Conservation (phyloP, 805 yeast species). For the Metschnikowia reukaufii region DNA sequence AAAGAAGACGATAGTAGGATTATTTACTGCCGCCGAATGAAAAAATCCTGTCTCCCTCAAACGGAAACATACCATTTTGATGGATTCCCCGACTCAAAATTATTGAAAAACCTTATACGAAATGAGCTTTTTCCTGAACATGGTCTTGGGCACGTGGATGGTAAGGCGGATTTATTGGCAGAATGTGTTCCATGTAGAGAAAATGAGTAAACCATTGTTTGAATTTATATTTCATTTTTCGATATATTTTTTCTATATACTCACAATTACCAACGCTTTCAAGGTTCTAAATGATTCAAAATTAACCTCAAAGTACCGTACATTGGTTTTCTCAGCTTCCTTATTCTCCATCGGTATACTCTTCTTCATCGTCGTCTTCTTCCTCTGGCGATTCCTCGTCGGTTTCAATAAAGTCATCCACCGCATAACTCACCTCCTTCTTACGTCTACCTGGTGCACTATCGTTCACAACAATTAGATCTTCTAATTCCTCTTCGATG, state of each 20-base stretch:
- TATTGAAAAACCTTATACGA: constrained; percentile 66
- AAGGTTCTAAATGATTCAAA: too few species aligned
- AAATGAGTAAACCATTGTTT: constrained; percentile 2
- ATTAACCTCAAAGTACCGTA: too few species aligned
- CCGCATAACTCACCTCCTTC: constrained; percentile 16
- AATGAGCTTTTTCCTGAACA: constrained; percentile 55
- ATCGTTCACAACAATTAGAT: constrained; percentile 13
- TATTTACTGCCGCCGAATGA: constrained; percentile 59
- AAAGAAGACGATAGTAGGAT: constrained; percentile 11
- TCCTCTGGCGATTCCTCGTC: constrained; percentile 13
- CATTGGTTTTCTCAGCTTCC: too few species aligned
- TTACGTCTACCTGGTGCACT: constrained; percentile 14
- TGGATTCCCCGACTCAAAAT: constrained; percentile 88
- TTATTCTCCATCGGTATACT: constrained; percentile 10
- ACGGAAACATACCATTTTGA: constrained; percentile 42
- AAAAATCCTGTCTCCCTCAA: constrained; percentile 31
- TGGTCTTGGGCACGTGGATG: constrained; percentile 65
- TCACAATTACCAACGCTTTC: too few species aligned
- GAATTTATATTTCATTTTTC: neutral
- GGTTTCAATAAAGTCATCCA: constrained; percentile 13
- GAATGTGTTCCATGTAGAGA: constrained; percentile 18
- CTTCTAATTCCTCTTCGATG: constrained; percentile 20
- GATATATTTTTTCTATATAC: neutral
- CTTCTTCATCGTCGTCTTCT: constrained; percentile 11
- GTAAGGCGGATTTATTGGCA: constrained; percentile 12